Evolutionary conservation across 1,139 yeast species (phyloP).

Genomic region (Wickerhamomyces sp.): DNA sequence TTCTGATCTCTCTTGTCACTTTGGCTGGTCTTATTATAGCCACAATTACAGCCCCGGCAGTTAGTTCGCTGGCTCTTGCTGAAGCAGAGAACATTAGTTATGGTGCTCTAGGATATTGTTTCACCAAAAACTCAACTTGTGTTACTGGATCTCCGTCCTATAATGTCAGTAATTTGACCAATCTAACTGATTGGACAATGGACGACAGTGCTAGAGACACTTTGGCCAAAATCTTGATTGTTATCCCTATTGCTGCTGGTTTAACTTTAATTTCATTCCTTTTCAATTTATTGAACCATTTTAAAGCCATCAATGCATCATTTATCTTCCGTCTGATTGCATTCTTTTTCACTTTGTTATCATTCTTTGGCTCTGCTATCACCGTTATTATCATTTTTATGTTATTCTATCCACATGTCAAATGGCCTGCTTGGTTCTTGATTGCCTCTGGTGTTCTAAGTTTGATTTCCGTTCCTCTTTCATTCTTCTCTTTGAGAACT

Average conservation of each 20-base stretch:
- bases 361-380: conserved; percentile 49
- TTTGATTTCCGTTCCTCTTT: conserved; percentile 40
- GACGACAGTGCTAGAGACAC: conserved; percentile 54
- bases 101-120: conserved; percentile 87
- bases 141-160: conserved; percentile 40
- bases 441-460: conserved; percentile 60
- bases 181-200: conserved; percentile 41
- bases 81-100: conserved; percentile 48
- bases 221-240: conserved; percentile 65
- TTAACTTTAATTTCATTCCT: conserved; percentile 47
- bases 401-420: conserved; percentile 56
- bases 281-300: conserved; percentile 37
- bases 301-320: conserved; percentile 36
- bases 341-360: conserved; percentile 34
- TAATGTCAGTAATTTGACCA: conserved; percentile 14
- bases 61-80: conserved; percentile 44
- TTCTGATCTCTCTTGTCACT: conserved; percentile 32
- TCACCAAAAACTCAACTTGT: conserved; percentile 38
- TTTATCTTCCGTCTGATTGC: conserved; percentile 28
- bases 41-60: conserved; percentile 59
- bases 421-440: conserved; percentile 67
- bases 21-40: conserved; percentile 46
- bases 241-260: conserved; percentile 80
- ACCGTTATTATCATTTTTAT: conserved; percentile 49
- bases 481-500: conserved; percentile 28